phyloP scores from a whole-genome alignment of 208 protist genomes.

The Trypanosoma melophagium region DNA sequence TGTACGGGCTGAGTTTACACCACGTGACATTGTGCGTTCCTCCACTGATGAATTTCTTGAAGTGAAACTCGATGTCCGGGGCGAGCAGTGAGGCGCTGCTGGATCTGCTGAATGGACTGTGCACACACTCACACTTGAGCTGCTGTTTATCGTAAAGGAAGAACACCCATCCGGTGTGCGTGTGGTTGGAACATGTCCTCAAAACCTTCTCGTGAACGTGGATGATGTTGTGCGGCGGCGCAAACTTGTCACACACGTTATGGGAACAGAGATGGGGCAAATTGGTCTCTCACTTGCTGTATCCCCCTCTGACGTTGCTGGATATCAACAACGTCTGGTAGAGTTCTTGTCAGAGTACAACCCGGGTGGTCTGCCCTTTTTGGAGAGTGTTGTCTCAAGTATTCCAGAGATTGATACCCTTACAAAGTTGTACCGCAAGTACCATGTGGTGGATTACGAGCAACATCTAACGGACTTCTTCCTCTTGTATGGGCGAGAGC shows the following conservation, averaged over 20 bases:
- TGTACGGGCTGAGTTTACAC: conserved; percentile 29
- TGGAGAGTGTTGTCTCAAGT: conserved; percentile 55
- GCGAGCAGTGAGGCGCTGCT: conserved; percentile 25
- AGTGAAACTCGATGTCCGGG: conserved; percentile 44
- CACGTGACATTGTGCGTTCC: conserved; percentile 34
- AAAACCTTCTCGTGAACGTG: conserved; percentile 36
- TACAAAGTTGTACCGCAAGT: conserved; percentile 74
- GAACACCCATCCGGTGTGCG: conserved; percentile 18
- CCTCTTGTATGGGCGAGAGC: conserved; percentile 58
- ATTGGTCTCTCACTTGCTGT: conserved; percentile 69
- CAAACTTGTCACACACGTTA: conserved; percentile 69
- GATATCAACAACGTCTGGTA: conserved; percentile 52
- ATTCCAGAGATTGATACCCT: conserved; percentile 78
- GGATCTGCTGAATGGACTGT: conserved; percentile 53
- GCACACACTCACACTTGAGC: conserved; percentile 32
- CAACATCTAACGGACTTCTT: conserved; percentile 58
- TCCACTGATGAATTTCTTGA: conserved; percentile 51
- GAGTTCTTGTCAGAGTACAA: conserved; percentile 65
- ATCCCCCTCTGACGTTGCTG: conserved; percentile 46
- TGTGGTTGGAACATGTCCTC: conserved; percentile 37
- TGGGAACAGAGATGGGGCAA: conserved; percentile 73
- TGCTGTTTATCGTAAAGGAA: conserved; percentile 63
- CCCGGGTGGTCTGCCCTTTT: conserved; percentile 51
- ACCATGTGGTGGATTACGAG: conserved; percentile 64
- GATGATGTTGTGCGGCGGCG: conserved; percentile 47